A percentile compares a stretch with the other conserved stretches of the same genome.
Evolutionary conservation across 2,329 filamentous ascomycete genomes (phyloP).

Genomic region (Xenosphaeropsis pyriputrescens): DNA sequence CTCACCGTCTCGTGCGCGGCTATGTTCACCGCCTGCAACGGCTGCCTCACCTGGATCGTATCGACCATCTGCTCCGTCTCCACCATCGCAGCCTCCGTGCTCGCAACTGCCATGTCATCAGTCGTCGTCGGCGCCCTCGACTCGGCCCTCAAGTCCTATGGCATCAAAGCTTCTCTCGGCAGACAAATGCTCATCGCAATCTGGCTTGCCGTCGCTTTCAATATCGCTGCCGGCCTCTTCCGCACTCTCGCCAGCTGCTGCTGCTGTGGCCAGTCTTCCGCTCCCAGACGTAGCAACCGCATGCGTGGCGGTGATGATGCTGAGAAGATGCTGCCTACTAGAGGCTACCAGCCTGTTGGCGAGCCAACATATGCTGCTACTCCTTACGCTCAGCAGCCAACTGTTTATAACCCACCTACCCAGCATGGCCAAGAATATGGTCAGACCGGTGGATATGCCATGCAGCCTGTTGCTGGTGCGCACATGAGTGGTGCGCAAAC

Average conservation of each 20-base stretch:
- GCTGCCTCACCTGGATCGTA: slow-evolving; percentile 68
- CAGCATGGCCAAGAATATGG: neutral
- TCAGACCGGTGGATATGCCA: neutral
- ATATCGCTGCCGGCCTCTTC: slow-evolving; percentile 65
- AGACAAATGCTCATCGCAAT: slow-evolving; percentile 53
- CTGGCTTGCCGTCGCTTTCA: slow-evolving; percentile 72
- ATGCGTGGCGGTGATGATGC: slow-evolving; percentile 17
- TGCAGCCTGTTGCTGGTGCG: neutral
- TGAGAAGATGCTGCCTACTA: slow-evolving; percentile 35
- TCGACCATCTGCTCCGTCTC: slow-evolving; percentile 42
- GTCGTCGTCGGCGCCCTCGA: slow-evolving; percentile 57
- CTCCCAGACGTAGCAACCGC: slow-evolving; percentile 17
- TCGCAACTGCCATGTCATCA: slow-evolving; percentile 61
- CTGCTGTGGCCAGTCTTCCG: slow-evolving; percentile 45
- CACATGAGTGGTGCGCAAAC: neutral
- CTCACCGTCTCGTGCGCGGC: slow-evolving; percentile 69
- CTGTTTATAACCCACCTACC: neutral
- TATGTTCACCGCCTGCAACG: slow-evolving; percentile 69
- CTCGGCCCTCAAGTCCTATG: slow-evolving; percentile 52
- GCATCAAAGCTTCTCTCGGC: slow-evolving; percentile 53
- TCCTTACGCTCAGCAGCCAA: neutral
- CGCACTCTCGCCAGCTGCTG: slow-evolving; percentile 90
- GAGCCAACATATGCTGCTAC: slow-evolving; percentile 16
- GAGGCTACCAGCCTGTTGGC: slow-evolving; percentile 26
- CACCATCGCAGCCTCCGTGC: slow-evolving; percentile 48